phyloP scores from a whole-genome alignment of 2,329 filamentous ascomycete genomes.

The Raffaelea arxii region DNA sequence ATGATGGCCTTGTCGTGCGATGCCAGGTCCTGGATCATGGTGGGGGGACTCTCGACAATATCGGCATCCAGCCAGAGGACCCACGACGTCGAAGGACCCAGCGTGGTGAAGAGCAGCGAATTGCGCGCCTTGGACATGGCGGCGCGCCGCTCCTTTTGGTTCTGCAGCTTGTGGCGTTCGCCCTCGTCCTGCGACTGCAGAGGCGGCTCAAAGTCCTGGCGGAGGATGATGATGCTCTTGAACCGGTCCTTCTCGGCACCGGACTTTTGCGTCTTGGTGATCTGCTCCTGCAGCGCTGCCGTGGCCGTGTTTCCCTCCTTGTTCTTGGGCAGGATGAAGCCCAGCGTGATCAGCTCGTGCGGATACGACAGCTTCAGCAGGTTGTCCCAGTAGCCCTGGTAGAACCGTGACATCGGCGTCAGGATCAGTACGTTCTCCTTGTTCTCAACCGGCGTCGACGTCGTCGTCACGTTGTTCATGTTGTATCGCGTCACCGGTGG shows the following conservation, averaged over 20 bases:
- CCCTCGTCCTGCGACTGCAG: constrained; percentile 71
- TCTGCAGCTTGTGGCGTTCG: constrained; percentile 83
- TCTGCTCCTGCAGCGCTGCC: constrained; percentile 69
- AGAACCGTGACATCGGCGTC: constrained; percentile 88
- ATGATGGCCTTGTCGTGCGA: constrained; percentile 82
- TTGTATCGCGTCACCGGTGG: constrained; percentile 87
- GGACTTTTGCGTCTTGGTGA: constrained; percentile 70
- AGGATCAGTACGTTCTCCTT: constrained; percentile 82
- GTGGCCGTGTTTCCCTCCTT: constrained; percentile 86
- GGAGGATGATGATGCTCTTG: constrained; percentile 84
- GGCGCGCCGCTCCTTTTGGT: constrained; percentile 77
- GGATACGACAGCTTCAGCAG: constrained; percentile 76
- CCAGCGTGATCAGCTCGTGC: constrained; percentile 87
- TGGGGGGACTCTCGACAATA: constrained; percentile 76
- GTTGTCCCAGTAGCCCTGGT: constrained; percentile 93
- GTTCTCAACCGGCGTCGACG: constrained; percentile 64
- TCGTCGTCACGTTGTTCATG: constrained; percentile 88
- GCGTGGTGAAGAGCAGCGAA: constrained; percentile 86
- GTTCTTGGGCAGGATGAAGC: constrained; percentile 92
- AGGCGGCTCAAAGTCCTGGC: constrained; percentile 87
- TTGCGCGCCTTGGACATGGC: constrained; percentile 93
- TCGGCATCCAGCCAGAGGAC: constrained; percentile 94
- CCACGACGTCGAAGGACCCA: constrained; percentile 88
- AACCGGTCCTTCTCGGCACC: constrained; percentile 76
- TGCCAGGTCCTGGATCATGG: constrained; percentile 86